Percentiles rank a stretch among this genome's conserved stretches.
phyloP scores from a whole-genome alignment of 108 stramenopile species.

The Cyclotella cryptica region DNA sequence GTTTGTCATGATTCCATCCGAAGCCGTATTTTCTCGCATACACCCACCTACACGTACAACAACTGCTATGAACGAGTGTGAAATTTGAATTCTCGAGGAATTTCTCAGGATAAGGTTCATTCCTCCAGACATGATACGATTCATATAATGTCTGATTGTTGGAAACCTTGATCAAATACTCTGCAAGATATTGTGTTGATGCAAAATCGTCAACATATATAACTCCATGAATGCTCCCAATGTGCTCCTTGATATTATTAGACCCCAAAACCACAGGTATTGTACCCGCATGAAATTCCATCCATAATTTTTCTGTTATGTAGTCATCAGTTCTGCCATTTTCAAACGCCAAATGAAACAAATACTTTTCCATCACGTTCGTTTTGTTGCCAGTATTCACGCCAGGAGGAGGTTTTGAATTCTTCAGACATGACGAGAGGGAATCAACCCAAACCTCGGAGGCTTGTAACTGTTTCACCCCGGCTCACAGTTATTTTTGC shows the following conservation, averaged over 20 bases:
- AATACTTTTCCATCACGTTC: constrained; percentile 58
- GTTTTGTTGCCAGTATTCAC: constrained; percentile 53
- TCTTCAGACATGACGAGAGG: constrained; percentile 62
- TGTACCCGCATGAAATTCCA: constrained; percentile 63
- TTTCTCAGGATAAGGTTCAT: constrained; percentile 48
- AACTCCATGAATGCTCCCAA: constrained; percentile 59
- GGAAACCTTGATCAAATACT: constrained; percentile 59
- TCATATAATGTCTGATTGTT: constrained; percentile 65
- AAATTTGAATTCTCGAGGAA: constrained; percentile 61
- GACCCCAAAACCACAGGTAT: constrained; percentile 77
- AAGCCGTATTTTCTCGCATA: constrained; percentile 70
- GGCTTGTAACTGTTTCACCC: constrained; percentile 54
- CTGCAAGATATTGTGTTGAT: constrained; percentile 44
- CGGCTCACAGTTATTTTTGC: constrained; percentile 60
- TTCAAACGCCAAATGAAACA: constrained; percentile 76
- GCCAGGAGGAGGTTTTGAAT: constrained; percentile 61
- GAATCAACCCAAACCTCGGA: constrained; percentile 63
- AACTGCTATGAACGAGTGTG: constrained; percentile 54
- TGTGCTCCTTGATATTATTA: constrained; percentile 68
- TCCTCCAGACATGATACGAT: constrained; percentile 74
- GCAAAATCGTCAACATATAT: constrained; percentile 67
- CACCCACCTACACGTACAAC: constrained; percentile 72
- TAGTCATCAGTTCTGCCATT: constrained; percentile 61
- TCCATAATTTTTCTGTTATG: constrained; percentile 77
- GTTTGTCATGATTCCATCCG: constrained; percentile 59